Conservation (phyloP, 179 eudicot species). For the Silene coronaria region DNA sequence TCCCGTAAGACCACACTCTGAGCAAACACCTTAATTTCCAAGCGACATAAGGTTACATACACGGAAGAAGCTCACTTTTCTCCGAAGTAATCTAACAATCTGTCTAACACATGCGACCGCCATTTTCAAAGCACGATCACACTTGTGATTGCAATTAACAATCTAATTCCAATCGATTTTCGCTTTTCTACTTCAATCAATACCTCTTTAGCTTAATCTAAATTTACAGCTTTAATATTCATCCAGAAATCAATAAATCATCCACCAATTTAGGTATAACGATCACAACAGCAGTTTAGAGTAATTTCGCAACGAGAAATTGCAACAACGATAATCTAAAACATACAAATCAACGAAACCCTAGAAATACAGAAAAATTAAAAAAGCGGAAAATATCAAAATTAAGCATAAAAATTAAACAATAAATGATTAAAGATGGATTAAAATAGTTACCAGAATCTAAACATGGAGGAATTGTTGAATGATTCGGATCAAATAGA, state of each 20-base stretch:
- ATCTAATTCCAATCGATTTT: neutral
- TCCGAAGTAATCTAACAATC: neutral
- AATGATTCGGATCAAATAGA: neutral
- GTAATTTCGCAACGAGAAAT: neutral
- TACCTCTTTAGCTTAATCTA: neutral
- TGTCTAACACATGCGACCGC: neutral
- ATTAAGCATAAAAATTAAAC: neutral
- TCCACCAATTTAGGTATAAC: neutral
- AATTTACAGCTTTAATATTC: neutral
- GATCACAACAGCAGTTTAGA: neutral
- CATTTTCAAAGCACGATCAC: neutral
- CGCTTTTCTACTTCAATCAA: neutral
- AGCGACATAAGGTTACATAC: neutral
- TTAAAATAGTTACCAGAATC: conserved; percentile 26
- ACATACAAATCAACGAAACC: neutral
- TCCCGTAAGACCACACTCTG: neutral
- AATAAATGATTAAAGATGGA: neutral
- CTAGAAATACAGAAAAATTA: neutral
- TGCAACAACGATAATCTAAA: neutral
- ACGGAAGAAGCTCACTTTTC: neutral
- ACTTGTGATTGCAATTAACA: neutral
- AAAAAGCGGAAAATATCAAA: neutral
- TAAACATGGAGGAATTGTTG: conserved; percentile 26
- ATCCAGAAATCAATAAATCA: neutral
- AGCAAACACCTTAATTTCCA: neutral